These are phyloP conservation scores for Rhodotorula babjevae DNA, from an alignment of 768 basidiomycete genomes.

Conservation along the genomic window DNA sequence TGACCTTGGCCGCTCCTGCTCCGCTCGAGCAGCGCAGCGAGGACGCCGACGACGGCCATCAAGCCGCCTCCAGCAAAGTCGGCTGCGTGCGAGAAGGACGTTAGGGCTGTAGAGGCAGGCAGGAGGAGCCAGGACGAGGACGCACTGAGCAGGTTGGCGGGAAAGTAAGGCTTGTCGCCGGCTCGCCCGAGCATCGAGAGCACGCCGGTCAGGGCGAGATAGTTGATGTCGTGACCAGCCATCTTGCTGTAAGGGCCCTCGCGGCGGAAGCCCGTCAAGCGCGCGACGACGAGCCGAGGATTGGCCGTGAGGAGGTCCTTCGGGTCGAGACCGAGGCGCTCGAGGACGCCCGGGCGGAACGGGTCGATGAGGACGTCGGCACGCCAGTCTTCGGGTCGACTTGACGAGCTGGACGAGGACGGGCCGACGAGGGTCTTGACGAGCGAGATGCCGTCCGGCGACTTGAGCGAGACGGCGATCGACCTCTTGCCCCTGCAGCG, in stretches of 20 bases:
- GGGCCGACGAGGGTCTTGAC: conserved; percentile 57
- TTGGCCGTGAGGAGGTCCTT: conserved; percentile 67
- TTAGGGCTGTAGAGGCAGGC: background rate
- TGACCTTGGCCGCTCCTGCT: conserved; percentile 64
- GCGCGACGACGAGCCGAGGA: conserved; percentile 64
- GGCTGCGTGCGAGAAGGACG: conserved; percentile 45
- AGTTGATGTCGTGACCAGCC: conserved; percentile 87
- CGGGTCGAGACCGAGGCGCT: conserved; percentile 69
- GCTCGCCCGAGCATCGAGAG: conserved; percentile 65
- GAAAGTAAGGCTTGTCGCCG: conserved; percentile 61
- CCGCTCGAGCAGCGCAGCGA: conserved; percentile 69
- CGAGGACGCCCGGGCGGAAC: conserved; percentile 76
- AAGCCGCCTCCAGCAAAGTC: conserved; percentile 80
- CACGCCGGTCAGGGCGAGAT: conserved; percentile 71
- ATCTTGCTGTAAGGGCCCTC: conserved; percentile 61
- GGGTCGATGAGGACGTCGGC: conserved; percentile 82
- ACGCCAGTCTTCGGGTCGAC: background rate
- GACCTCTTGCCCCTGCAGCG: conserved; percentile 69
- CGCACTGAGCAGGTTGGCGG: conserved; percentile 60
- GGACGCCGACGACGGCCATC: conserved; percentile 64
- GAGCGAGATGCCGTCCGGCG: conserved; percentile 56
- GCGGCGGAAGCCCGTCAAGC: conserved; percentile 61
- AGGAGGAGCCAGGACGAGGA: background rate
- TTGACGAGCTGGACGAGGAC: background rate
- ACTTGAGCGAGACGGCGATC: conserved; percentile 65